Base-by-base conservation (phyloP, 2,329 filamentous ascomycete genomes). In the Didymella glomerata region DNA sequence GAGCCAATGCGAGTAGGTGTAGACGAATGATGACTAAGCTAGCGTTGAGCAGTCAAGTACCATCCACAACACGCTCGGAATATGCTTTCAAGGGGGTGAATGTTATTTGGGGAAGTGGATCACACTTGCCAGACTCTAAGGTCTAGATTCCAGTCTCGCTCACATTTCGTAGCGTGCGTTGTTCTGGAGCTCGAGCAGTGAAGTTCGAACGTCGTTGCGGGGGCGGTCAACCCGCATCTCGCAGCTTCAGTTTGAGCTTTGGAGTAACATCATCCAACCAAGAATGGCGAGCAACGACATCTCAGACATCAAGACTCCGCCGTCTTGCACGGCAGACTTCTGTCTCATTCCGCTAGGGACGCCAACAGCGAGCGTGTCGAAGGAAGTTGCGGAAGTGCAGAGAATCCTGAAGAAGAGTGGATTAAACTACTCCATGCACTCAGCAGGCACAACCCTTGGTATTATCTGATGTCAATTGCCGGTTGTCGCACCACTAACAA, bases 381-480 rank as follows among this genome's bases (percentile, higher is more conserved):
- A 79, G 54, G 91, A 98, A 75, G 88, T 99, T 28, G 94, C 94
- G 32, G 88, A 90, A 63, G 92, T 98, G 36, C 94, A 98, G 80
- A 87, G 89, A 57, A 83, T 98, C 34, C 84, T 99, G 69, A 88
- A 90, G 77, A 87, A 86, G 53, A 95, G 90, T 68, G 92, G 92
- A 2, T 77, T 98, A 63, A 88, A 87, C 64, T 94, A 93, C 75
- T 88, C 85, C 46, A 95, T 98, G 92, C 94, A 98, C 79, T 93
- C 91, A 25, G 93, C 93, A 2, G 95, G 94, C 13, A 97, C 94
- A 0, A 98, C 94, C 0, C 86, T 98, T 54, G 93, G 92, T 60
- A 48, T 40, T 36, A 25, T 53, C 41, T 38, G 28, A 20, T 10
- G 22, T 25, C 30, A 2, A 32, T 25, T 38, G 24, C 41, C 25